A percentile compares a stretch with the other conserved stretches of the same genome.
Evolutionary conservation across 768 basidiomycete species (phyloP).

Genomic region (Rhodotorula toruloides): DNA sequence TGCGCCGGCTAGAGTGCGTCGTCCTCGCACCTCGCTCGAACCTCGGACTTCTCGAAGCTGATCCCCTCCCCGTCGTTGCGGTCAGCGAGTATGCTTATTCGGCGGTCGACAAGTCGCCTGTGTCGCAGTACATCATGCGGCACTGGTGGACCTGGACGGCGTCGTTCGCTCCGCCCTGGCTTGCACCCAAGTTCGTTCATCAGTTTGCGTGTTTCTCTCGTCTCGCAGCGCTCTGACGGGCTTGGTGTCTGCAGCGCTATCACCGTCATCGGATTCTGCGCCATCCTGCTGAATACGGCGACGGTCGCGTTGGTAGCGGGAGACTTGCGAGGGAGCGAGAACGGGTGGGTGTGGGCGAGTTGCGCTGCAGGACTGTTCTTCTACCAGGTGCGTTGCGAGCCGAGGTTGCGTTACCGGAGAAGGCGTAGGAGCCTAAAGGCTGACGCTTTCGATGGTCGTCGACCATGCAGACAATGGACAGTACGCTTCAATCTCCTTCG

Average conservation of each 20-base stretch:
- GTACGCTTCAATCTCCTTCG: conserved; percentile 3
- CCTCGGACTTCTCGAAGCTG: not conserved
- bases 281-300: conserved; percentile 23
- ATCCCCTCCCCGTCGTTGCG: not conserved
- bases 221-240: not conserved
- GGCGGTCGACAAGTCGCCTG: conserved; percentile 26
- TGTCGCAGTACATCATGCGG: conserved; percentile 22
- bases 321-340: conserved; percentile 7
- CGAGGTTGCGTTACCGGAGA: no score
- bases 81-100: conserved; percentile 29
- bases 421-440: no score
- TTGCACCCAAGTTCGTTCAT: conserved; percentile 28
- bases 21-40: not conserved
- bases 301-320: conserved; percentile 9
- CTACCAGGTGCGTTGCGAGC: no score
- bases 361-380: conserved; percentile 28
- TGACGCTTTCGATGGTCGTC: no score
- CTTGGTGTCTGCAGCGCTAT: not conserved
- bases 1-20: conserved; percentile 21
- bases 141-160: conserved; percentile 32
- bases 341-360: conserved; percentile 5
- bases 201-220: not conserved
- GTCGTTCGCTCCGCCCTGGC: conserved; percentile 1
- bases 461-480: conserved; percentile 39
- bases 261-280: conserved; percentile 29